A percentile compares a stretch with the other conserved stretches of the same genome.
phyloP scores from a whole-genome alignment of 2,329 filamentous ascomycete genomes.

The Fusarium nelsonii region DNA sequence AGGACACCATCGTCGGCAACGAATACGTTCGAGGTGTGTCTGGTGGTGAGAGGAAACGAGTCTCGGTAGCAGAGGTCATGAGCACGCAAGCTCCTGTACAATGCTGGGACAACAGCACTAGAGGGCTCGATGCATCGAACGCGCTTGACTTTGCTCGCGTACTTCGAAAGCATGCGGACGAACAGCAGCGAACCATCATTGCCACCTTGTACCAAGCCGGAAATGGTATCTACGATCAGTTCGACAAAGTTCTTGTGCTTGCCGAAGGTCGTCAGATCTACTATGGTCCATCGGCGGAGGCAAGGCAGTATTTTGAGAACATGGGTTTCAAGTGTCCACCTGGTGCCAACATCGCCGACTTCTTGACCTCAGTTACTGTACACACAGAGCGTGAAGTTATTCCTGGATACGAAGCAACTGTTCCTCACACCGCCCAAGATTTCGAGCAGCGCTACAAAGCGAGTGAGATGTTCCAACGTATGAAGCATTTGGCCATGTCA shows the following conservation, averaged over 20 bases:
- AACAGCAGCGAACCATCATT: neutral
- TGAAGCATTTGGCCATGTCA: neutral
- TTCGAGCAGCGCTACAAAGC: neutral
- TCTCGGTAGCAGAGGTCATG: neutral
- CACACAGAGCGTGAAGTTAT: neutral
- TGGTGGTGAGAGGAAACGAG: neutral
- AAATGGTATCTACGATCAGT: neutral
- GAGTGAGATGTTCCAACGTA: neutral
- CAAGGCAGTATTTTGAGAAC: neutral
- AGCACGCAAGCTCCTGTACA: neutral
- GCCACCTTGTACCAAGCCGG: neutral
- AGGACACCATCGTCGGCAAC: neutral
- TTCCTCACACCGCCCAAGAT: neutral
- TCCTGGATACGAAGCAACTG: neutral
- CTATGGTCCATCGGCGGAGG: neutral
- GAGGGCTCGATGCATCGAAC: neutral
- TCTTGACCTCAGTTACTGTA: neutral
- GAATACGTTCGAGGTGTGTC: neutral
- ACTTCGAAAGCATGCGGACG: neutral
- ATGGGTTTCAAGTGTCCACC: neutral
- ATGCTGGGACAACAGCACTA: conserved; percentile 7
- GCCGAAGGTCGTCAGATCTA: conserved; percentile 2
- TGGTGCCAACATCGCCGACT: conserved; percentile 1
- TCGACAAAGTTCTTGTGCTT: neutral
- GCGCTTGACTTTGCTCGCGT: neutral